Percentiles rank a stretch among this genome's conserved stretches.
These are phyloP conservation scores for Boletus reticuloceps DNA, from an alignment of 768 basidiomycete species.

Conservation along the genomic window DNA sequence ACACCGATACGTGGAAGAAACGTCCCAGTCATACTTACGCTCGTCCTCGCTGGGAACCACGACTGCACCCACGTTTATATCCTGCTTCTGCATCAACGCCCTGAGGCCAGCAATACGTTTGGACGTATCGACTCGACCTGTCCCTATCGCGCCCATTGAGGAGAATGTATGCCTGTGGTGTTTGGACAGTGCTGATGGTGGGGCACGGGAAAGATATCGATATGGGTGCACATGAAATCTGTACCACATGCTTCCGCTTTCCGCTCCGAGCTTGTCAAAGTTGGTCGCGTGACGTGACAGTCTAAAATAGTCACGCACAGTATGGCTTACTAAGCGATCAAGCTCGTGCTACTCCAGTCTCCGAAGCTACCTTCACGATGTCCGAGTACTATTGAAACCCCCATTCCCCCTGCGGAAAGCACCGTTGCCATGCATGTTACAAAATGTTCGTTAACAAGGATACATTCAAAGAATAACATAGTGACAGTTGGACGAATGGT, in stretches of 20 bases:
- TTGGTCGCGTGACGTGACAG: constrained; percentile 4
- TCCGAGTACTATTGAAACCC: too few relatives aligned
- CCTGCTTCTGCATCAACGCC: constrained; percentile 61
- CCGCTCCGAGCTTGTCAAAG: constrained; percentile 14
- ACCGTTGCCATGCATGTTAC: too few relatives aligned
- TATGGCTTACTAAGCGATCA: too few relatives aligned
- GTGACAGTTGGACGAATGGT: too few relatives aligned
- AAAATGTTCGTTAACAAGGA: too few relatives aligned
- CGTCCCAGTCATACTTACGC: constrained; percentile 48
- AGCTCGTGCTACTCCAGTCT: too few relatives aligned
- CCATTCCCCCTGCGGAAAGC: too few relatives aligned
- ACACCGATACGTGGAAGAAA: not conserved
- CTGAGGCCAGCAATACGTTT: constrained; percentile 62
- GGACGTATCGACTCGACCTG: constrained; percentile 57
- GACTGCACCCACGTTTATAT: constrained; percentile 61
- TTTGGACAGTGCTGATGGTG: constrained; percentile 1
- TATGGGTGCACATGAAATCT: constrained; percentile 10
- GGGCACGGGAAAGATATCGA: constrained; percentile 23
- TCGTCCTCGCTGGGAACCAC: constrained; percentile 92
- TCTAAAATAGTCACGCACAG: not conserved
- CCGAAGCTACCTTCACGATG: too few relatives aligned
- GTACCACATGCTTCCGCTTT: constrained; percentile 29
- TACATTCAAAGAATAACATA: too few relatives aligned
- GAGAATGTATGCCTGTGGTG: constrained; percentile 3
- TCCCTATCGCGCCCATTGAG: constrained; percentile 37